A percentile compares a stretch with the other conserved stretches of the same genome.
phyloP scores from a whole-genome alignment of 257 asterid species.

The Oldenlandia corymbosa region DNA sequence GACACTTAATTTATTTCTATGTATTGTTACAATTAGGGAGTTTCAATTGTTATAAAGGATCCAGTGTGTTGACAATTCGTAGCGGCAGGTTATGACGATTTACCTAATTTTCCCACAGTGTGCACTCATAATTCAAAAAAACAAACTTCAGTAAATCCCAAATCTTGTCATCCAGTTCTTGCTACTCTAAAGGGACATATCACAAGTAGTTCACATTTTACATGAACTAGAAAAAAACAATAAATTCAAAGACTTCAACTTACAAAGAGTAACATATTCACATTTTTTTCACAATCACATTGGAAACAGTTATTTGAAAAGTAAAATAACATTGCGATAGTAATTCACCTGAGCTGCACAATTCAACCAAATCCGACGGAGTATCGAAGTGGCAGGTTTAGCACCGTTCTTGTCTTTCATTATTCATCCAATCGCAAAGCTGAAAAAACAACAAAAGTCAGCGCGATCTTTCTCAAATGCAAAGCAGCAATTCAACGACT shows the following conservation, averaged over 20 bases:
- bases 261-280: not conserved
- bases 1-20: no score
- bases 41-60: no score
- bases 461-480: not conserved
- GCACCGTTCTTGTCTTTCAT: conserved; percentile 74
- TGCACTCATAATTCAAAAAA: not conserved
- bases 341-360: conserved; percentile 73
- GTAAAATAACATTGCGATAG: not conserved
- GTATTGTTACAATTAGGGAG: no score
- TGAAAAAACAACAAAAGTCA: conserved; percentile 4
- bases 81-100: not conserved
- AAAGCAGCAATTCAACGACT: not conserved
- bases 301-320: not conserved
- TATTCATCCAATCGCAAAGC: conserved; percentile 24
- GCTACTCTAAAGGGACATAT: not conserved
- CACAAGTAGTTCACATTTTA: not conserved
- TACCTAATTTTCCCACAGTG: not conserved
- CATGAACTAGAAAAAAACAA: not conserved
- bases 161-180: not conserved
- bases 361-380: conserved; percentile 54
- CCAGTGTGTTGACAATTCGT: not conserved
- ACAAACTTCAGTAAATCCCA: not conserved
- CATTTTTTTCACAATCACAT: not conserved
- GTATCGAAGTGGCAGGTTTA: conserved; percentile 40
- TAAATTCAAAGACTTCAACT: not conserved